Percentiles rank a stretch among this genome's conserved stretches.
phyloP scores from a whole-genome alignment of 805 yeast species.

The Nakazawaea ambrosiae region DNA sequence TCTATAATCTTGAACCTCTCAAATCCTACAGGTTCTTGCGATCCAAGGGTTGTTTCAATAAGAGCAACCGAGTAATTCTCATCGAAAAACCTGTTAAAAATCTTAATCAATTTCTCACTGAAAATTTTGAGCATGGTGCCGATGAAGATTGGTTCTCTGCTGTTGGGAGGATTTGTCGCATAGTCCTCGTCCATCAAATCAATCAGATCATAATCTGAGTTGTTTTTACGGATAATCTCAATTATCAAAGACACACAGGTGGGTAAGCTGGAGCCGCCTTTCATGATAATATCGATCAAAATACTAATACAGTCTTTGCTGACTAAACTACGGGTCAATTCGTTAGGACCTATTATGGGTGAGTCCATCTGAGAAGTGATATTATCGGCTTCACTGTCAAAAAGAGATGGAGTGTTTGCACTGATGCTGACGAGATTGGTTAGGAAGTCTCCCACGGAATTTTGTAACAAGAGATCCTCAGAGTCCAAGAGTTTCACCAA shows the following conservation, averaged over 20 bases:
- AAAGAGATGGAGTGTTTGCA: constrained; percentile 30
- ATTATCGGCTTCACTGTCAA: constrained; percentile 13
- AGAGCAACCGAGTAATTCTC: constrained; percentile 15
- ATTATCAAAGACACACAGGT: constrained; percentile 92
- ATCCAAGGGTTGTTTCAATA: constrained; percentile 55
- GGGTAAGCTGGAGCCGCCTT: constrained; percentile 78
- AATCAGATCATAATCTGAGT: constrained; percentile 80
- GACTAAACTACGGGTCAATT: constrained; percentile 83
- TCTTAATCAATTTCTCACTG: constrained; percentile 35
- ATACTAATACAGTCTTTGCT: constrained; percentile 57
- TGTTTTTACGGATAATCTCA: constrained; percentile 89
- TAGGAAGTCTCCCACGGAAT: constrained; percentile 55
- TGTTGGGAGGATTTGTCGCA: constrained; percentile 59
- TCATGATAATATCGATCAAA: constrained; percentile 69
- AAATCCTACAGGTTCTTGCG: constrained; percentile 69
- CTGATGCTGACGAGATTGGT: constrained; percentile 72
- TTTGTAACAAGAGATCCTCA: constrained; percentile 1
- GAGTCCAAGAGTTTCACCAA: constrained; percentile 58
- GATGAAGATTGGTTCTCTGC: constrained; percentile 86
- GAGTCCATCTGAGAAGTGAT: constrained; percentile 5
- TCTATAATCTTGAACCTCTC: constrained; percentile 88
- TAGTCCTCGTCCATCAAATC: constrained; percentile 22
- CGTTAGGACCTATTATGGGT: constrained; percentile 93
- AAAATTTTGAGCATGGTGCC: constrained; percentile 79
- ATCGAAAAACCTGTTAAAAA: constrained; percentile 23